Percentiles rank a stretch among this genome's conserved stretches.
Conservation (phyloP, 2,329 filamentous ascomycete genomes). For the Curvularia lunata region DNA sequence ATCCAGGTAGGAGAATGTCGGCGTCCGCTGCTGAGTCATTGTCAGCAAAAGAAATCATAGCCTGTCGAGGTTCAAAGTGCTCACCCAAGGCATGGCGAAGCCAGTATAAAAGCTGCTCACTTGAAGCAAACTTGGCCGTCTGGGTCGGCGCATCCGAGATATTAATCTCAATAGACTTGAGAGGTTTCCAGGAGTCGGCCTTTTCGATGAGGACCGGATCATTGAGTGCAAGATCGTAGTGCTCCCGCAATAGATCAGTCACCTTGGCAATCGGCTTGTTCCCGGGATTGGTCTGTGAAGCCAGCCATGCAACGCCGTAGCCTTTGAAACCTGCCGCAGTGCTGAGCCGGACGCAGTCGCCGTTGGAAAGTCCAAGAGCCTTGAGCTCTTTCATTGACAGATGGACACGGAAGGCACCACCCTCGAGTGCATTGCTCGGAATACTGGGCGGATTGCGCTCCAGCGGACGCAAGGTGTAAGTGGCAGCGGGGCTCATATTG, state of each 20-base stretch:
- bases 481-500: conserved; percentile 31
- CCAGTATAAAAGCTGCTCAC: conserved; percentile 41
- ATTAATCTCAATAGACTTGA: conserved; percentile 39
- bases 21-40: conserved; percentile 58
- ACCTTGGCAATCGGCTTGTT: conserved; percentile 60
- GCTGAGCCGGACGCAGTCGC: conserved; percentile 63
- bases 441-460: conserved; percentile 55
- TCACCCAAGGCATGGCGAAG: conserved; percentile 42
- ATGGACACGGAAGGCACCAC: conserved; percentile 65
- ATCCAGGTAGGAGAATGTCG: conserved; percentile 72
- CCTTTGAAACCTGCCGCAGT: conserved; percentile 54
- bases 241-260: conserved; percentile 74
- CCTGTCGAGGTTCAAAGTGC: conserved; percentile 3
- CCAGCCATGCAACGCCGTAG: conserved; percentile 68
- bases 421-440: conserved; percentile 57
- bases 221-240: conserved; percentile 70
- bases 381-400: conserved; percentile 63
- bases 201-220: conserved; percentile 63
- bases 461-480: conserved; percentile 62
- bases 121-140: conserved; percentile 29
- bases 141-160: conserved; percentile 28
- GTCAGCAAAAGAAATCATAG: conserved; percentile 15
- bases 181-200: conserved; percentile 46
- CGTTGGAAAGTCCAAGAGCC: conserved; percentile 61
- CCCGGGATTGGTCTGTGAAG: conserved; percentile 53